phyloP scores from a whole-genome alignment of 202 grass and related monocot species.

The Setaria viridis region DNA sequence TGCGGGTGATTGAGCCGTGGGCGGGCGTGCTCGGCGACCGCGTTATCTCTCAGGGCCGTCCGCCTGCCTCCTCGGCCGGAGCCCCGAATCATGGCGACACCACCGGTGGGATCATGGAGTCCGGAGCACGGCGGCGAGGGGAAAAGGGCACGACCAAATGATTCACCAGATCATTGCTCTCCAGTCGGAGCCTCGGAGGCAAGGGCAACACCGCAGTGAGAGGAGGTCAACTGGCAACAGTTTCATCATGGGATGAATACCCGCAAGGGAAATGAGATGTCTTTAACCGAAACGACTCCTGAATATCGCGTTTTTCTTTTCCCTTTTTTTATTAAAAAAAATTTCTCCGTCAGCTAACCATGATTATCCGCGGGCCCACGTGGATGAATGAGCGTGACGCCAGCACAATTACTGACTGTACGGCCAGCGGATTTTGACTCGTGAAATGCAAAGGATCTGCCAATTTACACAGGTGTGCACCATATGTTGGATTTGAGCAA shows the following conservation, averaged over 20 bases:
- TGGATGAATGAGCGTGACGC: not conserved
- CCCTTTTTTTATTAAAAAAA: not conserved
- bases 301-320: not conserved
- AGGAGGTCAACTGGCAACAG: not conserved
- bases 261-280: not conserved
- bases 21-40: not conserved
- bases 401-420: not conserved
- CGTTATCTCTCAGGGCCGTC: not conserved
- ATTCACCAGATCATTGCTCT: not conserved
- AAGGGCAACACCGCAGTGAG: not conserved
- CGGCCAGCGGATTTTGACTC: not conserved
- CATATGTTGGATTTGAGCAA: not conserved
- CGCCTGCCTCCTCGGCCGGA: not conserved
- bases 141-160: constrained; percentile 22
- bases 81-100: constrained; percentile 7
- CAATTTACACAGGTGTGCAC: not conserved
- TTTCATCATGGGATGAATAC: not conserved
- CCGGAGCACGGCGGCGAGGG: not conserved
- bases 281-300: not conserved
- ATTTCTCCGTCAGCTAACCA: not conserved
- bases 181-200: no score
- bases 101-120: constrained; percentile 1
- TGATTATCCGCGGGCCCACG: not conserved
- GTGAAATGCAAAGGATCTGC: not conserved
- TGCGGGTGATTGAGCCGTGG: not conserved